Conservation (phyloP, 2,329 filamentous ascomycete genomes). For the Ophiostoma pallidulum region DNA sequence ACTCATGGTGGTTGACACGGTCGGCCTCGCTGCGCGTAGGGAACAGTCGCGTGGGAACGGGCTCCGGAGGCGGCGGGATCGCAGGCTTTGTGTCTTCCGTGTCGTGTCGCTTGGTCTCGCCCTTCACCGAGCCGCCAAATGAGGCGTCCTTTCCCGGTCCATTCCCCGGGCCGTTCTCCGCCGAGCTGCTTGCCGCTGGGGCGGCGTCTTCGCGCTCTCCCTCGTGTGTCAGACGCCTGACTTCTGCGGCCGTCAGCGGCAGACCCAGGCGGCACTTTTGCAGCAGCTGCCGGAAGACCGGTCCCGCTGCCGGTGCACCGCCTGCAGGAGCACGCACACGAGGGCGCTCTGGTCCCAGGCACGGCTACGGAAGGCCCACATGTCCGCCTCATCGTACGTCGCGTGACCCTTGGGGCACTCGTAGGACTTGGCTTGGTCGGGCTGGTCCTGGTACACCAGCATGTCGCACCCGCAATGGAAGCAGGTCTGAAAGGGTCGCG, state of each 20-base stretch:
- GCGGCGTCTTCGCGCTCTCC: too few species aligned
- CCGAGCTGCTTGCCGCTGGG: too few species aligned
- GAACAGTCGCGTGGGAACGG: slow-evolving; percentile 36
- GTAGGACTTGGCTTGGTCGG: slow-evolving; percentile 19
- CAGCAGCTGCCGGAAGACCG: slow-evolving; percentile 43
- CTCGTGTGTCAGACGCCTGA: slow-evolving; percentile 34
- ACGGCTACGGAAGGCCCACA: slow-evolving; percentile 50
- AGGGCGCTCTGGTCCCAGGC: slow-evolving; percentile 49
- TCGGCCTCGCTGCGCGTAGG: slow-evolving; percentile 31
- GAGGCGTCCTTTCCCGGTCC: too few species aligned
- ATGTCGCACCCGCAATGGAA: slow-evolving; percentile 36
- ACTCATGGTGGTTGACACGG: slow-evolving; percentile 26
- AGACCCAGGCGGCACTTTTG: slow-evolving; percentile 43
- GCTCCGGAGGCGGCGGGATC: slow-evolving; percentile 16
- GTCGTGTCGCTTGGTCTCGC: neutral
- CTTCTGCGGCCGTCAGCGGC: slow-evolving; percentile 28
- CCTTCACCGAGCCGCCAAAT: too few species aligned
- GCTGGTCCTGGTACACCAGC: neutral
- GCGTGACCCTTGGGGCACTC: slow-evolving; percentile 26
- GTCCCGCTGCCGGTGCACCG: slow-evolving; percentile 50
- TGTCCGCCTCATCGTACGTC: slow-evolving; percentile 37
- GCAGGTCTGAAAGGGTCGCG: slow-evolving; percentile 46
- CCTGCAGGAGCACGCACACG: slow-evolving; percentile 39
- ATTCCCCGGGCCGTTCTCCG: too few species aligned
- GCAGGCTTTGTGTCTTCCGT: neutral